Evolutionary conservation across 108 stramenopile species (phyloP).

Genomic region (Poteriospumella lacustris): DNA sequence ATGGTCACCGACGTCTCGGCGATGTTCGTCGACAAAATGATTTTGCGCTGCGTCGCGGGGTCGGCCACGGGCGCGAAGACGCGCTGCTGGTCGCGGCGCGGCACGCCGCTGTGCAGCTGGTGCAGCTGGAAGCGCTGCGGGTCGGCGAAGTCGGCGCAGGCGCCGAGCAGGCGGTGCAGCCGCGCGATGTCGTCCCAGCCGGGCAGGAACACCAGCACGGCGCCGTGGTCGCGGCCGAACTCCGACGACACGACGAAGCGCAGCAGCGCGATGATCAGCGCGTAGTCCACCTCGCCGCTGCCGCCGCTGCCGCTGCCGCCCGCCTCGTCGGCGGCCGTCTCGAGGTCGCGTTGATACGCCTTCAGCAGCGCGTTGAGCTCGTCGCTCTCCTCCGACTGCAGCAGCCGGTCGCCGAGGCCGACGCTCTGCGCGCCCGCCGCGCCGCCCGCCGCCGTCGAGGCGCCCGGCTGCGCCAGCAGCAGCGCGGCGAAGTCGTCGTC

Average conservation of each 20-base stretch:
- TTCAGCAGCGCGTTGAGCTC: neutral
- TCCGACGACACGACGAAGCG: slow-evolving; percentile 36
- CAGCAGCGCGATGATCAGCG: slow-evolving; percentile 42
- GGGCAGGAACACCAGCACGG: slow-evolving; percentile 87
- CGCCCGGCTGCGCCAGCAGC: slow-evolving; percentile 34
- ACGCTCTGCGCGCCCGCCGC: neutral
- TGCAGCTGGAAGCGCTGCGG: slow-evolving; percentile 48
- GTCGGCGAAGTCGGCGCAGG: slow-evolving; percentile 55
- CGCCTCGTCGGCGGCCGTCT: slow-evolving; percentile 37
- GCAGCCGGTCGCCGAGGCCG: neutral
- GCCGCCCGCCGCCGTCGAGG: slow-evolving; percentile 26
- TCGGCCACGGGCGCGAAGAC: slow-evolving; percentile 66
- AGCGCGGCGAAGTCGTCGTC: slow-evolving; percentile 4
- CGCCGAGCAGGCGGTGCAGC: slow-evolving; percentile 60
- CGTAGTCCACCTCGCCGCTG: slow-evolving; percentile 40
- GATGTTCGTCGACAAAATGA: slow-evolving; percentile 92
- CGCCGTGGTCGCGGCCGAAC: slow-evolving; percentile 56
- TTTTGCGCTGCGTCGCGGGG: slow-evolving; percentile 60
- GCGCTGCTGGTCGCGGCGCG: slow-evolving; percentile 65
- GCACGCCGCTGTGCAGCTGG: slow-evolving; percentile 76
- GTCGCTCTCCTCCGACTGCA: neutral
- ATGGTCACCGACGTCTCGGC: slow-evolving; percentile 91
- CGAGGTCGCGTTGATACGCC: slow-evolving; percentile 32
- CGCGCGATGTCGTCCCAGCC: slow-evolving; percentile 84
- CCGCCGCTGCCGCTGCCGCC: slow-evolving; percentile 38